phyloP scores from a whole-genome alignment of 768 basidiomycete genomes.

The Lentinula boryana region DNA sequence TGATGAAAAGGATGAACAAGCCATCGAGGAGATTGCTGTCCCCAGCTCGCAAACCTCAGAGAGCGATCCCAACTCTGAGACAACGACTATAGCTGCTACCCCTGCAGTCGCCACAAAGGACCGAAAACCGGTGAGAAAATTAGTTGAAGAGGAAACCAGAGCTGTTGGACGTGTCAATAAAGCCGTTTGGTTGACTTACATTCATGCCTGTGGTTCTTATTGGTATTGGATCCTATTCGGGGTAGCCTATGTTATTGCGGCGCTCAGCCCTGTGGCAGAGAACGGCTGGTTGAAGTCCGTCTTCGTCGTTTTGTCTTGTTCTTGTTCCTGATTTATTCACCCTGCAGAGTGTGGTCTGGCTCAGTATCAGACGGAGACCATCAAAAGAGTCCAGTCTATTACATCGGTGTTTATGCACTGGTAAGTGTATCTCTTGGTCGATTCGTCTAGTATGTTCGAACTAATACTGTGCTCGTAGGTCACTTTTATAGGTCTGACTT shows the following conservation, averaged over 20 bases:
- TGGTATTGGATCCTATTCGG: conserved; percentile 55
- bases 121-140: conserved; percentile 67
- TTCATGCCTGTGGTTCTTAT: conserved; percentile 42
- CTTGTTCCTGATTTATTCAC: conserved; percentile 11
- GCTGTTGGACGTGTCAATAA: conserved; percentile 64
- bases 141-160: conserved; percentile 81
- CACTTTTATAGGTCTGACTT: conserved; percentile 30
- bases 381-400: conserved; percentile 45
- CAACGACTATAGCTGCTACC: conserved; percentile 21
- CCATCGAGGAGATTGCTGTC: conserved; percentile 25
- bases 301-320: conserved; percentile 8
- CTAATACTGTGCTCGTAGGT: conserved; percentile 12
- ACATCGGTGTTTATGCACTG: conserved; percentile 66
- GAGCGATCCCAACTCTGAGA: conserved; percentile 14
- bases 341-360: conserved; percentile 50
- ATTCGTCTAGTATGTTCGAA: background rate
- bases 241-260: conserved; percentile 46
- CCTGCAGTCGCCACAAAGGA: conserved; percentile 21
- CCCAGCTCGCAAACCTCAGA: background rate
- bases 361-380: conserved; percentile 32
- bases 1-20: conserved; percentile 39
- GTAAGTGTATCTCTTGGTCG: conserved; percentile 34
- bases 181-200: conserved; percentile 61
- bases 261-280: conserved; percentile 61
- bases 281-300: conserved; percentile 62